Conservation (phyloP, 2,329 filamentous ascomycete genomes). For the Nothopassalora personata region DNA sequence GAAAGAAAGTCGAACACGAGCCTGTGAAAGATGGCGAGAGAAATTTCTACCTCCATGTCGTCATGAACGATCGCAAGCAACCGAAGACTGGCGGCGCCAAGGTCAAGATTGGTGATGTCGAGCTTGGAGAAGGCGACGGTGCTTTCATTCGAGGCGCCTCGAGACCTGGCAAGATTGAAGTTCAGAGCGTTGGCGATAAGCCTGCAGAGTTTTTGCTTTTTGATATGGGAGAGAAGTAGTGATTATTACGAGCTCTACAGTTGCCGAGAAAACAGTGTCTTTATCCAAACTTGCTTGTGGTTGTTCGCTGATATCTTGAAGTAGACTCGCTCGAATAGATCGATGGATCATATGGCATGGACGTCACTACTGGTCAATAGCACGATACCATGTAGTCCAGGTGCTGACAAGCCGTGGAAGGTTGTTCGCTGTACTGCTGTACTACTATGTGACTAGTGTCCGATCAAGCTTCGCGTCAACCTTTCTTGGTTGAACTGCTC, state of each 20-base stretch:
- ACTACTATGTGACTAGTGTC: no score
- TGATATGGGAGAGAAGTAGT: conserved; percentile 40
- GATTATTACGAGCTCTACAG: neutral
- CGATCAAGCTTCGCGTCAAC: conserved; percentile 5
- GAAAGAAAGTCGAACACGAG: conserved; percentile 63
- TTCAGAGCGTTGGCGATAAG: conserved; percentile 45
- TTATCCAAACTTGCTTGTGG: neutral
- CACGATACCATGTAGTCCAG: no score
- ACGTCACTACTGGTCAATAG: no score
- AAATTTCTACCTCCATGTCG: conserved; percentile 75
- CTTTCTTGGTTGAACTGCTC: conserved; percentile 4
- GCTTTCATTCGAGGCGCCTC: conserved; percentile 60
- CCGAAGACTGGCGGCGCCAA: conserved; percentile 66
- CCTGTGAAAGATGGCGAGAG: conserved; percentile 63
- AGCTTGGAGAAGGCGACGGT: conserved; percentile 72
- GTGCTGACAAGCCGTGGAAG: no score
- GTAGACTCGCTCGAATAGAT: no score
- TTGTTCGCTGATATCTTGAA: neutral
- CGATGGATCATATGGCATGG: no score
- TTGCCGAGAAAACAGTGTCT: neutral
- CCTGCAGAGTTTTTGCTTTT: conserved; percentile 47
- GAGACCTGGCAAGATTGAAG: conserved; percentile 41
- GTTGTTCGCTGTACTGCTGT: no score
- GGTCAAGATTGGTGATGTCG: conserved; percentile 62
- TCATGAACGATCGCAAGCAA: conserved; percentile 56